These are phyloP conservation scores for Penicillium sclerotigenum DNA, from an alignment of 2,329 filamentous ascomycete species.

Conservation along the genomic window DNA sequence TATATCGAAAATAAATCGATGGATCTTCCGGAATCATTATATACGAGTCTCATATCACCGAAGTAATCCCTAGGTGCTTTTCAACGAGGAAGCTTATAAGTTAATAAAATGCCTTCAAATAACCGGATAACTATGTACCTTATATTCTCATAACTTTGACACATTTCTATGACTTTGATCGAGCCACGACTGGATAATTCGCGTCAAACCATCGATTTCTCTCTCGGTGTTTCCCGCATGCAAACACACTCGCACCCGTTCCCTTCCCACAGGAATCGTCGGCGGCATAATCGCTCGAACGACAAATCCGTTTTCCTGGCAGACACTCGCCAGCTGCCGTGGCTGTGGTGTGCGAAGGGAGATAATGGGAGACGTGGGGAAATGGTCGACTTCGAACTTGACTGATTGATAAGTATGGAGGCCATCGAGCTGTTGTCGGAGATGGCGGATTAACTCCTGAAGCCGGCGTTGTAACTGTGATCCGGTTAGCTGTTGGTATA, in stretches of 20 bases:
- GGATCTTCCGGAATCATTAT: not conserved
- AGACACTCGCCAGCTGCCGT: constrained; percentile 57
- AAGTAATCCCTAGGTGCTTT: not conserved
- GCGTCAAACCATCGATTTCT: constrained; percentile 56
- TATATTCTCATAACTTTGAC: constrained; percentile 4
- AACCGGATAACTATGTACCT: not conserved
- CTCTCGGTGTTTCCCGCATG: constrained; percentile 62
- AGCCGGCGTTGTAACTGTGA: constrained; percentile 46
- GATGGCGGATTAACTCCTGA: constrained; percentile 45
- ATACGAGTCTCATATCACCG: not conserved
- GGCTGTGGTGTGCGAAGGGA: constrained; percentile 59
- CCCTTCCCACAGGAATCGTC: constrained; percentile 61
- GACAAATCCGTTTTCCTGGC: constrained; percentile 58
- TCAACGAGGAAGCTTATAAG: not conserved
- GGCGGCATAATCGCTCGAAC: constrained; percentile 66
- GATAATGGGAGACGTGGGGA: constrained; percentile 62
- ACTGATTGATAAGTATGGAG: constrained; percentile 31
- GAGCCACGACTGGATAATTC: constrained; percentile 51
- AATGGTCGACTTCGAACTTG: constrained; percentile 39
- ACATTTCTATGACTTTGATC: constrained; percentile 1
- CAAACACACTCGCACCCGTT: constrained; percentile 64
- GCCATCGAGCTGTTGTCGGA: constrained; percentile 45
- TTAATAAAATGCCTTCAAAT: not conserved
- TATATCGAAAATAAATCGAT: too few species aligned
- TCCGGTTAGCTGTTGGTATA: not conserved